Evolutionary conservation across 2,329 filamentous ascomycete genomes (phyloP).

Genomic region (Apiospora rasikravindrae): DNA sequence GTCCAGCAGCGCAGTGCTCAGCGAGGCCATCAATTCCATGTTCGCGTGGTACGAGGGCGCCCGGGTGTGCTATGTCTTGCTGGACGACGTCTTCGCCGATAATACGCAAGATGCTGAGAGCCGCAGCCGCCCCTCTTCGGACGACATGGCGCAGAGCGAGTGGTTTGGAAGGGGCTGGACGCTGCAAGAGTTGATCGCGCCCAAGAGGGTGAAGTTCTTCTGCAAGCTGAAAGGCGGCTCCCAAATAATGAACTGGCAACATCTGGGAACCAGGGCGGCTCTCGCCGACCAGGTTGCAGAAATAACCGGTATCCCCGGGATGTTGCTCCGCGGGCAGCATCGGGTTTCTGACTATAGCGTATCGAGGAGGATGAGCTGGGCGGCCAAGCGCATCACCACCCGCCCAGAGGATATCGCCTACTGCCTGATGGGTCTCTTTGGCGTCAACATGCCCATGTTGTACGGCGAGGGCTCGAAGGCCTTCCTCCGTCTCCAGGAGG

Average conservation of each 20-base stretch:
- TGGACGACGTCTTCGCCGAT: background rate
- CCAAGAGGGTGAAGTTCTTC: background rate
- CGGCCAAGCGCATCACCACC: conserved; percentile 23
- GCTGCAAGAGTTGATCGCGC: conserved; percentile 2
- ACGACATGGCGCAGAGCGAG: background rate
- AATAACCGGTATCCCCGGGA: background rate
- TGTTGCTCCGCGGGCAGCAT: background rate
- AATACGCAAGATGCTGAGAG: background rate
- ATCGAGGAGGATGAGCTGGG: conserved; percentile 22
- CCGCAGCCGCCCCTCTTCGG: background rate
- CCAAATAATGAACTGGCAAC: background rate
- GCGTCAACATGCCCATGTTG: conserved; percentile 24
- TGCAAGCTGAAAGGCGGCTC: background rate
- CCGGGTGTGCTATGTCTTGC: background rate
- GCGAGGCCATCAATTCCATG: conserved; percentile 19
- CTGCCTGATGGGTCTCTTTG: conserved; percentile 27
- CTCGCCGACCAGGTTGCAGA: background rate
- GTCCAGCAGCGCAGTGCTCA: conserved; percentile 5
- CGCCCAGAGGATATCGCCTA: conserved; percentile 26
- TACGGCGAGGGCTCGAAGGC: conserved; percentile 27
- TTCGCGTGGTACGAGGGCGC: background rate
- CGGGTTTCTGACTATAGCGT: background rate
- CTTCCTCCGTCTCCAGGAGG: conserved; percentile 25
- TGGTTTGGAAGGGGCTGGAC: conserved; percentile 19
- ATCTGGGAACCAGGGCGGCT: background rate